Evolutionary conservation across 2,329 filamentous ascomycete species (phyloP), one percentile per base, ranked within the genome.

Genomic region (Rugonectria rugulosa): DNA sequence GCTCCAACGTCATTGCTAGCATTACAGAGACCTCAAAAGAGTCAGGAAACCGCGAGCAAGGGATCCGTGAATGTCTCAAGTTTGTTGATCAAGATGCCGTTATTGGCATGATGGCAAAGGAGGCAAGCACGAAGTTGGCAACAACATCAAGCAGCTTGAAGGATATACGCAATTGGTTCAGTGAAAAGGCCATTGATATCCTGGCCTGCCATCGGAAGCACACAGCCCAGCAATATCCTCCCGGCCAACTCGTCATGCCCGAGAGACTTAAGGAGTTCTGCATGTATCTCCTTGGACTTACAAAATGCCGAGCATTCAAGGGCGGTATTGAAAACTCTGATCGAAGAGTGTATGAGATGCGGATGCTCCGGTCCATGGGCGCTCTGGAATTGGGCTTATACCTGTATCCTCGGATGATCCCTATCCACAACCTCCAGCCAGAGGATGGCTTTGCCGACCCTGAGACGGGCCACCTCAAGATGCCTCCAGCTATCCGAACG

Each of bases 21-120:
- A 92, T 98, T 32, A 96, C 89, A 61, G 92, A 97, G 63, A 76
- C 74, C 4, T 73, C 74, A 11, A 76, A 75, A 66, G 74, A 76
- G 53, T 70, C 73, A n/a, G 69, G 68, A 42, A 62, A 62, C 31
- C 68, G 72, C 11, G 74, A 76, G 52, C 72, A 74, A 55, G 88
- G 87, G 51, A 88, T 91, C 11, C 85, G 90, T 59, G 92, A 97
- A 58, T 85, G 83, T 67, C 91, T 98, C 86, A 95, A 93, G 69
- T 95, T 92, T 70, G 88, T 98, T 34, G 95, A 99, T 70, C 94
- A 99, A 72, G 95, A 99, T 73, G 93, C 95, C 6, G 91, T 99
- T 20, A 85, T 94, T 55, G 85, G 86, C 31, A 85, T 98, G 53
- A 86, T 99, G 55, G 92, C 94, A 40, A 98, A 98, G 78, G 94